Percentiles rank a stretch among this genome's conserved stretches.
phyloP scores from a whole-genome alignment of 1,284 basidiomycete species.

The Puccinia horiana region DNA sequence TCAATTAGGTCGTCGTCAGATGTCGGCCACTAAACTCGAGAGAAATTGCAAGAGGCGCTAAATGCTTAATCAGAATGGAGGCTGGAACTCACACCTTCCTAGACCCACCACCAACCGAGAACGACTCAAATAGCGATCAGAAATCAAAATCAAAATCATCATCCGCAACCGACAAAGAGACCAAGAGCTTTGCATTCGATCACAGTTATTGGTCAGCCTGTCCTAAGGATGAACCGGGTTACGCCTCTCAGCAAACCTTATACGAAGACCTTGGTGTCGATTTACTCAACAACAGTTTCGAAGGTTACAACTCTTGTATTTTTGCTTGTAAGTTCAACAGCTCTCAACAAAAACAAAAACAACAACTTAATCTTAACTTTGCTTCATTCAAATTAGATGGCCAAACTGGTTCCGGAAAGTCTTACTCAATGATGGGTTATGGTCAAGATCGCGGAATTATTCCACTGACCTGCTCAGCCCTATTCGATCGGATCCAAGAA shows the following conservation, averaged over 20 bases:
- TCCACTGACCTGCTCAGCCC: constrained; percentile 86
- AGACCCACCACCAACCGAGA: constrained; percentile 68
- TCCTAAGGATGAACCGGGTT: constrained; percentile 76
- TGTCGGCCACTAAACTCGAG: constrained; percentile 90
- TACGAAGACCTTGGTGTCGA: constrained; percentile 94
- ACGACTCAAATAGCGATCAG: neutral
- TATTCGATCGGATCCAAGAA: constrained; percentile 78
- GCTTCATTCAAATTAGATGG: constrained; percentile 66
- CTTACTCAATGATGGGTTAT: constrained; percentile 98
- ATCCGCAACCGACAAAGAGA: constrained; percentile 31
- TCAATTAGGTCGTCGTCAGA: constrained; percentile 60
- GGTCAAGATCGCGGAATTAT: constrained; percentile 96
- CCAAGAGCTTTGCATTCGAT: constrained; percentile 49
- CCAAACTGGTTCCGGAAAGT: constrained; percentile 85
- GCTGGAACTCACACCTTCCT: constrained; percentile 80
- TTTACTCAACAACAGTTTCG: constrained; percentile 88
- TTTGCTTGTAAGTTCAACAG: constrained; percentile 75
- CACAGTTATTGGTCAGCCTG: constrained; percentile 72
- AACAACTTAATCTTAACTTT: neutral
- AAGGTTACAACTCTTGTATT: constrained; percentile 97
- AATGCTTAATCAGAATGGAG: constrained; percentile 86
- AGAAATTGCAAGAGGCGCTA: constrained; percentile 85
- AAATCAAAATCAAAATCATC: constrained; percentile 29
- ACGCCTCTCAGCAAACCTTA: constrained; percentile 88
- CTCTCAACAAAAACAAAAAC: neutral